phyloP scores from a whole-genome alignment of 2,329 filamentous ascomycete genomes.

The Diaporthe sp. region DNA sequence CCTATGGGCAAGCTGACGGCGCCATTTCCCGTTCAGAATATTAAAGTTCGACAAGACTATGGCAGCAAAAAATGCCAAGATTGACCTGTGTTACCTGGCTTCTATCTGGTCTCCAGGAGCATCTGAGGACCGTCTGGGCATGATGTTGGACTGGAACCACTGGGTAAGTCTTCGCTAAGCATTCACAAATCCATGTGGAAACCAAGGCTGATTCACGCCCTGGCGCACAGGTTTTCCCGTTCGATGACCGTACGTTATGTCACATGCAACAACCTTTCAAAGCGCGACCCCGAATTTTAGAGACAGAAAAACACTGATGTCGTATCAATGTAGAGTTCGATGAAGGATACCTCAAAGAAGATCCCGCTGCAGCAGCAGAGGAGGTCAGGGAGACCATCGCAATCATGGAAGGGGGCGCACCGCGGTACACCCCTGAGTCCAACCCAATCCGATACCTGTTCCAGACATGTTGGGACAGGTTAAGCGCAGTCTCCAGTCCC shows the following conservation, averaged over 20 bases:
- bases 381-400: neutral
- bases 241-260: neutral
- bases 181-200: neutral
- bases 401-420: neutral
- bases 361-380: neutral
- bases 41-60: neutral
- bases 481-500: neutral
- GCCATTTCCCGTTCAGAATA: neutral
- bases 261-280: neutral
- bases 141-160: conserved; percentile 12
- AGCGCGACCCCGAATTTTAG: neutral
- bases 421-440: neutral
- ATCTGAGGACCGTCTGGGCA: neutral
- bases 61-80: neutral
- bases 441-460: neutral
- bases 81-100: neutral
- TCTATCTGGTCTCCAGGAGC: conserved; percentile 1
- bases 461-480: neutral
- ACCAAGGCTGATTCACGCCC: neutral
- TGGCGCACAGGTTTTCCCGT: neutral
- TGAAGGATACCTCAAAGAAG: neutral
- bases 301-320: neutral
- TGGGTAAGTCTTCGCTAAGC: neutral
- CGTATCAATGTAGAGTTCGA: neutral
- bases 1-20: neutral